Evolutionary conservation across 2,329 filamentous ascomycete species (phyloP), one percentile per base, ranked within the genome.

Genomic region (Cladosporium sp.): DNA sequence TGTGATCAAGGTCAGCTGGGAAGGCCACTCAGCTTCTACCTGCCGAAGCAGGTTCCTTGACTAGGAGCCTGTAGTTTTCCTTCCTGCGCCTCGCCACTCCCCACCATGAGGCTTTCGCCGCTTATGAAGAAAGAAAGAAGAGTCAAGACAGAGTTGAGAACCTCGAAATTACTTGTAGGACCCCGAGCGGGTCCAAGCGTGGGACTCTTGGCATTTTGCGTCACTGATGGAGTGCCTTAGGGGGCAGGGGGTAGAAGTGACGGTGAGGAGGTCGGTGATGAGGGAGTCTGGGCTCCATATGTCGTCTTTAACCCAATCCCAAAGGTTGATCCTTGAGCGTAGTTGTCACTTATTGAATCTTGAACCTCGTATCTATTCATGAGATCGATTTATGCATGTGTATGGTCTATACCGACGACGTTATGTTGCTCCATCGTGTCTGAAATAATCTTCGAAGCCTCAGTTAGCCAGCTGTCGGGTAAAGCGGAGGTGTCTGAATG

Each of bases 331-430:
- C n/a, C 5, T 21, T 46, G 39, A 46, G 1, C 39, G 2, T n/a
- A 21, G 3, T 13, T 11, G 39, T 46, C 8, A 13, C 21, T 2
- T 23, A 11, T 13, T 0, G 2, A 4, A 46, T 2, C 8, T 10
- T 8, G 8, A 5, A 46, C 8, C 6, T n/a, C 0, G 6, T 10
- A n/a, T 1, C 1, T 1, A 2, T n/a, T n/a, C 18, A 8, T 7
- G 6, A 6, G 6, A 10, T n/a, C 18, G 18, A 10, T 18, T 10
- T 43, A 10, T 0, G 7, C 1, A 43, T 43, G 7, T 8, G n/a
- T 43, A 10, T 5, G 18, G 18, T n/a, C 7, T 43, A n/a, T n/a
- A 43, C 1, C 7, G 18, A 43, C n/a, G 36, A 18, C 7, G 18
- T n/a, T 10, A 7, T 16, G 34, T 39, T 39, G 36, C 10, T n/a